Evolutionary conservation across 2,329 filamentous ascomycete species (phyloP).

Genomic region (Clonostachys solani): DNA sequence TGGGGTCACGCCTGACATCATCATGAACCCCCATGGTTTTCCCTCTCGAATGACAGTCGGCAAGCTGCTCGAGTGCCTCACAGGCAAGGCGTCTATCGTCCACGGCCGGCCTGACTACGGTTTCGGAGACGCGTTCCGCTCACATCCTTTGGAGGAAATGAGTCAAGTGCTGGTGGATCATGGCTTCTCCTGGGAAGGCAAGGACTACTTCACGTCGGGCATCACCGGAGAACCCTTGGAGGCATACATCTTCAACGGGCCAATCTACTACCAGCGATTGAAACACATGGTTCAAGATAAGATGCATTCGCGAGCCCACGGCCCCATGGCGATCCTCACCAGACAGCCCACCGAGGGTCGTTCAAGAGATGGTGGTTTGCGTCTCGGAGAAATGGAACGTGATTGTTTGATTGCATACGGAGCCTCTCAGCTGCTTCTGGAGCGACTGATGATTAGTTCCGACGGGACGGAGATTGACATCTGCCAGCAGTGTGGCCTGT

Average conservation of each 20-base stretch:
- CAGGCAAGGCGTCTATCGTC: conserved; percentile 88
- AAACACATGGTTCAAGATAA: conserved; percentile 99
- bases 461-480: conserved; percentile 91
- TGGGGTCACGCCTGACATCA: conserved; percentile 93
- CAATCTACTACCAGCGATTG: conserved; percentile 98
- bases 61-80: conserved; percentile 92
- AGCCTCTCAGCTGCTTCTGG: conserved; percentile 84
- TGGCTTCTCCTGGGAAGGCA: conserved; percentile 95
- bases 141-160: conserved; percentile 85
- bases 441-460: conserved; percentile 90
- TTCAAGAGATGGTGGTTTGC: conserved; percentile 84
- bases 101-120: conserved; percentile 86
- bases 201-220: conserved; percentile 92
- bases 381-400: conserved; percentile 97
- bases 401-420: conserved; percentile 98
- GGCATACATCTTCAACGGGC: conserved; percentile 96
- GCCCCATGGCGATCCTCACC: conserved; percentile 86
- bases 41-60: conserved; percentile 99
- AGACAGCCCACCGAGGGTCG: conserved; percentile 95
- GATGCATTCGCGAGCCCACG: conserved; percentile 93
- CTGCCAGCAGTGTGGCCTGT: conserved; percentile 89
- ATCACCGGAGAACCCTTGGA: conserved; percentile 93
- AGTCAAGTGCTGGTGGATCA: conserved; percentile 76
- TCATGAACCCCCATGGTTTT: conserved; percentile 99
- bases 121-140: conserved; percentile 72